Percentiles rank a stretch among this genome's conserved stretches.
Evolutionary conservation across 2,329 filamentous ascomycete species (phyloP).

Genomic region (Ophiostoma populinum): DNA sequence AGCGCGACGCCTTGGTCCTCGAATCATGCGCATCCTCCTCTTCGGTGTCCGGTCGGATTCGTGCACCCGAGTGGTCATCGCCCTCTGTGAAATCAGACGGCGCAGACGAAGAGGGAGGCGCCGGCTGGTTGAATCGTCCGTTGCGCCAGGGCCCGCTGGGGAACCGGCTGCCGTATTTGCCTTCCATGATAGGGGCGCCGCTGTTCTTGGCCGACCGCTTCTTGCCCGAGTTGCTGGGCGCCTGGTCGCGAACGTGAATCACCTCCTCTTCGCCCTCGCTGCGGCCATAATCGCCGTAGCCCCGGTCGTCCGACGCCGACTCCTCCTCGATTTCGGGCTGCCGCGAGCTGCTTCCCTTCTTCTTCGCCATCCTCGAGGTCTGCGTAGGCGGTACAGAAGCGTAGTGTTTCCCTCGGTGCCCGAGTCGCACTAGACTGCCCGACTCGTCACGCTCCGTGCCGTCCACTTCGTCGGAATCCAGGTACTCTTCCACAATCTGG

Average conservation of each 20-base stretch:
- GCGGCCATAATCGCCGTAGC: not conserved
- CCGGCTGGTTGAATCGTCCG: too few species aligned
- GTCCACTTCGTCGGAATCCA: too few species aligned
- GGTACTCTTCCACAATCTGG: too few species aligned
- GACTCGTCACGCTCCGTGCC: not conserved
- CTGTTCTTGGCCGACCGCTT: not conserved
- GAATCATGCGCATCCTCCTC: too few species aligned
- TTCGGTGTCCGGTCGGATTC: too few species aligned
- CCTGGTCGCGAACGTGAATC: not conserved
- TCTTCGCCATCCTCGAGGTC: not conserved
- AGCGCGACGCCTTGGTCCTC: too few species aligned
- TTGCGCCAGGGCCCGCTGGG: too few species aligned
- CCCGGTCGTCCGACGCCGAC: not conserved
- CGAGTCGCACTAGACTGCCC: not conserved
- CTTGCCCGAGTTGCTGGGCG: conserved; percentile 1
- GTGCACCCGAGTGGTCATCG: too few species aligned
- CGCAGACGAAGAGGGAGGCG: too few species aligned
- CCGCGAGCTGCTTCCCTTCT: conserved; percentile 1
- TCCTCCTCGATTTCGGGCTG: not conserved
- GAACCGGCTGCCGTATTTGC: too few species aligned
- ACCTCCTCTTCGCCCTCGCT: conserved; percentile 4
- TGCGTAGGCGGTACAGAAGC: not conserved
- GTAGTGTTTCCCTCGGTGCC: not conserved
- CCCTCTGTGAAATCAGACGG: too few species aligned
- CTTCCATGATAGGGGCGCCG: not conserved